phyloP scores from a whole-genome alignment of 495 filamentous ascomycete species.

The Endocarpon pusillum region DNA sequence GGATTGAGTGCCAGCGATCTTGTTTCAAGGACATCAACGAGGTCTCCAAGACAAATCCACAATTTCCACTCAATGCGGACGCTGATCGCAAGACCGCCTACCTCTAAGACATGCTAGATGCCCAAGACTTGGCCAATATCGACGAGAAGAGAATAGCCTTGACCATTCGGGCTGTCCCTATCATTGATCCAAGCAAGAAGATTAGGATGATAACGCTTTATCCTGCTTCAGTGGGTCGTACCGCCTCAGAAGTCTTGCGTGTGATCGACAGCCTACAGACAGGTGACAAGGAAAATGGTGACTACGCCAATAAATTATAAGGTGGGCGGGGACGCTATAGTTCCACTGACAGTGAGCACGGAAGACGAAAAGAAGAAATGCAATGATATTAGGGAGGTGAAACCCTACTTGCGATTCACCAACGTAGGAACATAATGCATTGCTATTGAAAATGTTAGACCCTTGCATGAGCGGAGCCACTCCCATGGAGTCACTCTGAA shows the following conservation, averaged over 20 bases:
- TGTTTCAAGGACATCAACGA: conserved; percentile 46
- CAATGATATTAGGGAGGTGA: conserved; percentile 44
- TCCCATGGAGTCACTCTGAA: too few relatives aligned
- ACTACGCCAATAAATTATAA: conserved; percentile 49
- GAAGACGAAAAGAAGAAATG: conserved; percentile 52
- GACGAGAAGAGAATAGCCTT: conserved; percentile 42
- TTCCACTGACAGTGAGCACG: conserved; percentile 43
- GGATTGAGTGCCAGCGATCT: conserved; percentile 46
- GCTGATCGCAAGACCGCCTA: conserved; percentile 45
- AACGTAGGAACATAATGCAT: conserved; percentile 1
- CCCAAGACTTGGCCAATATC: conserved; percentile 37
- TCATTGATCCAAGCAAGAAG: conserved; percentile 55
- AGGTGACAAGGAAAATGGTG: conserved; percentile 43
- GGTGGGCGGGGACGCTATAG: conserved; percentile 48
- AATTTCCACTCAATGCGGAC: conserved; percentile 56
- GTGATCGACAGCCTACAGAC: conserved; percentile 50
- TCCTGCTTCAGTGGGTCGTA: conserved; percentile 46
- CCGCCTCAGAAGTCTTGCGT: conserved; percentile 46
- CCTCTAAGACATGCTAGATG: conserved; percentile 51
- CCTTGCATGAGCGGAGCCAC: too few relatives aligned
- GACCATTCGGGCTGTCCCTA: conserved; percentile 51
- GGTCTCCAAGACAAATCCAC: conserved; percentile 32
- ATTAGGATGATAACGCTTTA: conserved; percentile 52
- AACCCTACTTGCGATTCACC: conserved; percentile 31
- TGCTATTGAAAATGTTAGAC: too few relatives aligned